These are phyloP conservation scores for Pulveroboletus frians DNA, from an alignment of 768 basidiomycete species.

Conservation along the genomic window DNA sequence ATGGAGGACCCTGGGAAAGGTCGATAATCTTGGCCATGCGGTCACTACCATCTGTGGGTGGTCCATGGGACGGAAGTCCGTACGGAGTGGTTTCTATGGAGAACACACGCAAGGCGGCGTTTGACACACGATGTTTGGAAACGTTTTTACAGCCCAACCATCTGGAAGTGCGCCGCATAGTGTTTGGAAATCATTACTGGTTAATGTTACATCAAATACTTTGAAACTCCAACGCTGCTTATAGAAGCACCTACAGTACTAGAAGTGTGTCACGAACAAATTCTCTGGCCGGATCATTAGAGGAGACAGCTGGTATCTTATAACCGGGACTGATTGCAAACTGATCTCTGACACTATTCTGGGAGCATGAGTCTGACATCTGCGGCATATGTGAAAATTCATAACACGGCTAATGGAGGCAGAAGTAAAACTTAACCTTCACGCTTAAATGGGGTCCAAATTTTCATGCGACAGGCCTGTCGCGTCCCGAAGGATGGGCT, in stretches of 20 bases:
- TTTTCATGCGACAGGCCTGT: not conserved
- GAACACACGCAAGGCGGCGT: not conserved
- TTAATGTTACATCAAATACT: not conserved
- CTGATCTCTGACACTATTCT: not conserved
- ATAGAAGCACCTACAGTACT: not conserved
- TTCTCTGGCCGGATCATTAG: slow-evolving; percentile 9
- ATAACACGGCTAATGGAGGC: not conserved
- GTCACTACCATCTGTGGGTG: not conserved
- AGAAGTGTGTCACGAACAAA: slow-evolving; percentile 6
- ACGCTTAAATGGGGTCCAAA: slow-evolving; percentile 2
- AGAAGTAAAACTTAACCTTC: not conserved
- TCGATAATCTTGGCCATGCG: not conserved
- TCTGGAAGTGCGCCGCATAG: not conserved
- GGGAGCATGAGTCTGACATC: not conserved
- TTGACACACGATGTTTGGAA: not conserved
- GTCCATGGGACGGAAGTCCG: slow-evolving; percentile 3
- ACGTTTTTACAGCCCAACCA: slow-evolving; percentile 4
- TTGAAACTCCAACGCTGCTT: slow-evolving; percentile 2
- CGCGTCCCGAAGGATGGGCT: not conserved
- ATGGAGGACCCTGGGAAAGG: slow-evolving; percentile 8
- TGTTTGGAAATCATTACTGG: not conserved
- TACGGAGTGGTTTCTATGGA: slow-evolving; percentile 9
- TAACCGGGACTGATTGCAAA: not conserved
- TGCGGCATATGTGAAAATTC: not conserved
- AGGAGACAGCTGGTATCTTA: slow-evolving; percentile 3